Percentiles rank a stretch among this genome's conserved stretches.
Conservation (phyloP, 441 rosid species). For the Kokia cookei region DNA sequence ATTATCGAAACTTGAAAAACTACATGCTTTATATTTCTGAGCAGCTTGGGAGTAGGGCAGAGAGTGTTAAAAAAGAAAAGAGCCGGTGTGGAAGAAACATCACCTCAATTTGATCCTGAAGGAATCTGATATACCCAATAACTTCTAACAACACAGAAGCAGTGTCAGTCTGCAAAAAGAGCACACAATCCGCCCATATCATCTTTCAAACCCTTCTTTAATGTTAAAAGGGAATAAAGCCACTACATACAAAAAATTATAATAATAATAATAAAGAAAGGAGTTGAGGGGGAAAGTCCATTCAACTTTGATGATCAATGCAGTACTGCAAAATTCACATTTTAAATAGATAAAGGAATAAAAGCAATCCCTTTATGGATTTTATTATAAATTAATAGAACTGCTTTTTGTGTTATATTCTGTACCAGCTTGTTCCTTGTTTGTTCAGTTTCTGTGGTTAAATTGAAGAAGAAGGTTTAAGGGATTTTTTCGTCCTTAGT, state of each 20-base stretch:
- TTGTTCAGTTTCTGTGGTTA: background rate
- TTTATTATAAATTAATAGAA: conserved; percentile 8
- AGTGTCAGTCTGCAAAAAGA: conserved; percentile 89
- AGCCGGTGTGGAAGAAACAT: conserved; percentile 16
- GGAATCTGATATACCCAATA: conserved; percentile 95
- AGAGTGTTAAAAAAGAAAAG: background rate
- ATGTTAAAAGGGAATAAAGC: conserved; percentile 23
- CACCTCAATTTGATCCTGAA: conserved; percentile 95
- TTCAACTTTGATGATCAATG: background rate
- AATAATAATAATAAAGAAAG: conserved; percentile 5
- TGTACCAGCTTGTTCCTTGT: conserved; percentile 3
- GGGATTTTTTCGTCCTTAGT: background rate
- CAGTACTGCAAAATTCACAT: background rate
- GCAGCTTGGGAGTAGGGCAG: background rate
- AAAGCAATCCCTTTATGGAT: conserved; percentile 16
- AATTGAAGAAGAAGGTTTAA: background rate
- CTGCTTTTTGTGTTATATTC: background rate
- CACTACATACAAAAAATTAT: background rate
- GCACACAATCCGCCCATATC: conserved; percentile 20
- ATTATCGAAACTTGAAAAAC: conserved; percentile 19
- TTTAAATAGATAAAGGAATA: background rate
- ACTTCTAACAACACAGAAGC: conserved; percentile 96
- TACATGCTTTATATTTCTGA: conserved; percentile 13
- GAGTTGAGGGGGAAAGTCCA: background rate
- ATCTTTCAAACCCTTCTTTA: conserved; percentile 23